Percentiles rank a stretch among this genome's conserved stretches.
Evolutionary conservation across 1,284 basidiomycete genomes (phyloP).

Genomic region (Puccinia hordei): DNA sequence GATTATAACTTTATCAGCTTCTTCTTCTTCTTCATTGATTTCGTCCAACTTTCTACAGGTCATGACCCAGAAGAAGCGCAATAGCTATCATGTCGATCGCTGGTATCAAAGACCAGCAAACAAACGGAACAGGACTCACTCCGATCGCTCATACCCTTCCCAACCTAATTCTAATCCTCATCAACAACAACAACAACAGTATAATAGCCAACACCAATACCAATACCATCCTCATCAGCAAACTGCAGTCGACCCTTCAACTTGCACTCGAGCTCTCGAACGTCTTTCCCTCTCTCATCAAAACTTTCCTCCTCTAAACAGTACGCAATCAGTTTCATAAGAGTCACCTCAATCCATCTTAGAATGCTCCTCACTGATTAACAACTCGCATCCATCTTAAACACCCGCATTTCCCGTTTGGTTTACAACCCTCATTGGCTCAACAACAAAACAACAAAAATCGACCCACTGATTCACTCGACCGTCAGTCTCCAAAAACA

Average conservation of each 20-base stretch:
- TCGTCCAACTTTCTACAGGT: neutral
- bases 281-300: slow-evolving; percentile 10
- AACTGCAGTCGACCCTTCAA: neutral
- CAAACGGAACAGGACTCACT: neutral
- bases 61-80: neutral
- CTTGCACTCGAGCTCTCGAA: neutral
- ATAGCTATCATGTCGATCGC: neutral
- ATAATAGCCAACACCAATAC: neutral
- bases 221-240: neutral
- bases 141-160: too few relatives aligned
- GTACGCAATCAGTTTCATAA: neutral
- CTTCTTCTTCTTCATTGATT: too few relatives aligned
- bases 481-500: too few relatives aligned
- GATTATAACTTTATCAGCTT: too few relatives aligned
- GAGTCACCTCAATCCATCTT: too few relatives aligned
- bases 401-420: too few relatives aligned
- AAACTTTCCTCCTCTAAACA: neutral
- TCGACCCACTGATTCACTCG: too few relatives aligned
- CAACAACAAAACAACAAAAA: too few relatives aligned
- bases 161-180: too few relatives aligned
- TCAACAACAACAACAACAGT: neutral
- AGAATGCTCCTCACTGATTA: too few relatives aligned
- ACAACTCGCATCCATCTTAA: too few relatives aligned
- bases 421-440: too few relatives aligned
- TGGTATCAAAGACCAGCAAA: neutral